Conservation (phyloP, 352 stramenopile genomes). For the Thraustochytrium sp. region DNA sequence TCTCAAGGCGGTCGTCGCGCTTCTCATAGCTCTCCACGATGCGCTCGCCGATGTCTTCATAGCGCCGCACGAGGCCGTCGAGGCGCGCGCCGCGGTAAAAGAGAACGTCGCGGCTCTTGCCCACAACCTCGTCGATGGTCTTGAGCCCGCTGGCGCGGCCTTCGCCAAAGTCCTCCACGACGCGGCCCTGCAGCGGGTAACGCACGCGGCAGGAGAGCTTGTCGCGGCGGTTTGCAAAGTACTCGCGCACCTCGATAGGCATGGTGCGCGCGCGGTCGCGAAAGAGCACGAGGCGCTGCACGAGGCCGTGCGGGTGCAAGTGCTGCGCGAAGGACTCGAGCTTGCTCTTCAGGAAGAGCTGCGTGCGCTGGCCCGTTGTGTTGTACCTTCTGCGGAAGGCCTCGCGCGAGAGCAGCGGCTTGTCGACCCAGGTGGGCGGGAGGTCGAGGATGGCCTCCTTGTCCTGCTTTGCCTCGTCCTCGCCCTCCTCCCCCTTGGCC, state of each 20-base stretch:
- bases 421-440: conserved; percentile 50
- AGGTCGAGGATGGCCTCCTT: conserved; percentile 54
- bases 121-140: conserved; percentile 72
- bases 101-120: conserved; percentile 71
- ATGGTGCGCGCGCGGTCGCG: conserved; percentile 68
- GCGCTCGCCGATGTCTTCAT: conserved; percentile 77
- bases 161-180: conserved; percentile 69
- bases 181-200: conserved; percentile 72
- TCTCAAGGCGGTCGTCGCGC: conserved; percentile 73
- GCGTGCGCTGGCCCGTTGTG: conserved; percentile 68
- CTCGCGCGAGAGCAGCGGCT: conserved; percentile 46
- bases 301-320: conserved; percentile 73
- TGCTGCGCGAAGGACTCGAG: conserved; percentile 85
- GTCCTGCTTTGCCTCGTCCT: conserved; percentile 4
- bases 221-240: conserved; percentile 83
- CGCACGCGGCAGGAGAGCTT: conserved; percentile 68
- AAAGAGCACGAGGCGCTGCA: conserved; percentile 72
- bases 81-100: conserved; percentile 79
- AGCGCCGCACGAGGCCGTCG: conserved; percentile 71
- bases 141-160: conserved; percentile 69
- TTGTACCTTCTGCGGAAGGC: conserved; percentile 74
- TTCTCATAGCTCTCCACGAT: conserved; percentile 74
- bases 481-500: background rate
- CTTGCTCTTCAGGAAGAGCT: conserved; percentile 79
- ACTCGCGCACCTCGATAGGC: conserved; percentile 76